Conservation (phyloP, 2,329 filamentous ascomycete genomes). For the Colletotrichum kahawae region DNA sequence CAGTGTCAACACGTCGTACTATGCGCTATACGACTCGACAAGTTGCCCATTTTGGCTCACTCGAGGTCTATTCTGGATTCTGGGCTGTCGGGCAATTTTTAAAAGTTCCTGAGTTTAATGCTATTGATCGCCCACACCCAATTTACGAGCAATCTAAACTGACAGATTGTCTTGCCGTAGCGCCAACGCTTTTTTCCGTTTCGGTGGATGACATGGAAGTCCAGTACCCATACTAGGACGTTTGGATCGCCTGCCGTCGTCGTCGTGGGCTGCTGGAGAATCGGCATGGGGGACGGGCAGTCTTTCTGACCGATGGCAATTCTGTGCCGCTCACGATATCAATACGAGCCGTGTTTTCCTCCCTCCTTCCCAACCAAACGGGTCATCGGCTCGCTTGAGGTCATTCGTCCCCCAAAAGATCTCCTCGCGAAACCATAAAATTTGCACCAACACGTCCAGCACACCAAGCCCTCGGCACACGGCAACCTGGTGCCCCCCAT, state of each 20-base stretch:
- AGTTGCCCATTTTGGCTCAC: not conserved
- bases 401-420: not conserved
- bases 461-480: not conserved
- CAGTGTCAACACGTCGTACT: not conserved
- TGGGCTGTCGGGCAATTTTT: not conserved
- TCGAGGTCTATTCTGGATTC: not conserved
- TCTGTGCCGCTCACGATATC: not conserved
- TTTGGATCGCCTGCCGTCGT: not conserved
- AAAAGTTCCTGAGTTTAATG: not conserved
- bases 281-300: not conserved
- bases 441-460: not conserved
- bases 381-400: slow-evolving; percentile 3
- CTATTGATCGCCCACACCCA: not conserved
- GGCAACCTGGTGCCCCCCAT: not conserved
- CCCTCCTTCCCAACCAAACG: not conserved
- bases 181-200: not conserved
- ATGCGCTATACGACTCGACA: not conserved
- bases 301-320: not conserved
- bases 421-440: not conserved
- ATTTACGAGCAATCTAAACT: not conserved
- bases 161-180: not conserved
- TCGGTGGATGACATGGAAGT: not conserved
- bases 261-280: not conserved
- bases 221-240: not conserved
- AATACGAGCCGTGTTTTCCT: not conserved